Evolutionary conservation across 108 stramenopile species (phyloP).

Genomic region (Epithemia pelagica): DNA sequence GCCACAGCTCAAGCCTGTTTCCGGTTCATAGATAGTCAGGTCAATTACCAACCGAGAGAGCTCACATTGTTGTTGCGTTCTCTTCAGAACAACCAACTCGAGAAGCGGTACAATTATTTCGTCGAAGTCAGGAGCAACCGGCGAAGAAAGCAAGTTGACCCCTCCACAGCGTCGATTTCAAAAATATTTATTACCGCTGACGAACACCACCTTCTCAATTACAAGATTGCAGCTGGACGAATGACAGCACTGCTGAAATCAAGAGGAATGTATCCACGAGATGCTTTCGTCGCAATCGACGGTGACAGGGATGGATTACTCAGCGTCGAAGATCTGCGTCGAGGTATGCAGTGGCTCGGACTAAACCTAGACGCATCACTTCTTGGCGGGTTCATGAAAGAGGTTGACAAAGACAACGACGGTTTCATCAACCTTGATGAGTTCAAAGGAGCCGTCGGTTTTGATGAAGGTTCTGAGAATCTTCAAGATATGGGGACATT

Average conservation of each 20-base stretch:
- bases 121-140: constrained; percentile 92
- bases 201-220: constrained; percentile 93
- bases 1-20: constrained; percentile 87
- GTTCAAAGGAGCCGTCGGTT: constrained; percentile 92
- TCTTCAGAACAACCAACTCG: constrained; percentile 85
- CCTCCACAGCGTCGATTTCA: constrained; percentile 84
- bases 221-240: constrained; percentile 87
- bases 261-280: constrained; percentile 89
- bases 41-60: constrained; percentile 86
- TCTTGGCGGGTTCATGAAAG: constrained; percentile 85
- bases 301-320: constrained; percentile 88
- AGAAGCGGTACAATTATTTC: constrained; percentile 86
- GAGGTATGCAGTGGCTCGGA: constrained; percentile 93
- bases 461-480: constrained; percentile 49
- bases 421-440: constrained; percentile 92
- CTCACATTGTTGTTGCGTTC: constrained; percentile 86
- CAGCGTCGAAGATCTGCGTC: constrained; percentile 89
- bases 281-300: constrained; percentile 96
- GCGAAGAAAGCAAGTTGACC: constrained; percentile 88
- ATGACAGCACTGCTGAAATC: constrained; percentile 87
- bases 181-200: constrained; percentile 92
- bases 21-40: constrained; percentile 91
- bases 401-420: constrained; percentile 90
- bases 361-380: constrained; percentile 70
- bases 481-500: constrained; percentile 48